These are phyloP conservation scores for Ulmus americana DNA, from an alignment of 331 rosid species.

Conservation along the genomic window DNA sequence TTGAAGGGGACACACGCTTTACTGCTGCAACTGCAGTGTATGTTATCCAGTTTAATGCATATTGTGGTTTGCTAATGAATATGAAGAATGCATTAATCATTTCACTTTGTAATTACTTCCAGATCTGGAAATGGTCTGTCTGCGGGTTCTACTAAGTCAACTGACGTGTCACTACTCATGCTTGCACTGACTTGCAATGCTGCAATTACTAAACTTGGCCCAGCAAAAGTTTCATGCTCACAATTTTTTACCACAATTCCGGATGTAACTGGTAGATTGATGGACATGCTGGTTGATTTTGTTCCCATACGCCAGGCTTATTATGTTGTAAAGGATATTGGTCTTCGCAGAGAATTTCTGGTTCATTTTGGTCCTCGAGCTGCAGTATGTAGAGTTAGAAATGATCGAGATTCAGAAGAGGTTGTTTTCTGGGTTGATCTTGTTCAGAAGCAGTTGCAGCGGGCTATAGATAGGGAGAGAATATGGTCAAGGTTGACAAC, in stretches of 20 bases:
- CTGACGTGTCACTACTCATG: constrained; percentile 63
- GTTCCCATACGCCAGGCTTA: constrained; percentile 69
- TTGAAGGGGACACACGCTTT: constrained; percentile 57
- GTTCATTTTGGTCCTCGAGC: constrained; percentile 93
- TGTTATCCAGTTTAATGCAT: constrained; percentile 30
- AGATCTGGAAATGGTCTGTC: constrained; percentile 54
- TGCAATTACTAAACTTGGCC: constrained; percentile 81
- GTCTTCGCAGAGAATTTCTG: constrained; percentile 75
- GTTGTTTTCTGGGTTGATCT: constrained; percentile 91
- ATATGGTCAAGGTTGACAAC: constrained; percentile 96
- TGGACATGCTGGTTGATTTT: constrained; percentile 79
- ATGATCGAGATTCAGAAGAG: constrained; percentile 75
- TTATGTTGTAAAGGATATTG: constrained; percentile 65
- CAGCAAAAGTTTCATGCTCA: constrained; percentile 72
- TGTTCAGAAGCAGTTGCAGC: constrained; percentile 75
- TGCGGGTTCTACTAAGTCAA: constrained; percentile 40
- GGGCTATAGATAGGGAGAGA: constrained; percentile 83
- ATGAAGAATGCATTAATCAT: constrained; percentile 28
- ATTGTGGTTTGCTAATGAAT: constrained; percentile 16
- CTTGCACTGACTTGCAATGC: constrained; percentile 85
- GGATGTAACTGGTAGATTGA: constrained; percentile 80
- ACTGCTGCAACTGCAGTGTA: constrained; percentile 63
- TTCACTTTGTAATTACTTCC: constrained; percentile 29
- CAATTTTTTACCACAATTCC: constrained; percentile 73
- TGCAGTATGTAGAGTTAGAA: constrained; percentile 69